Evolutionary conservation across 345 rosid genomes (phyloP).

Genomic region (Eucalyptus lansdowneana): DNA sequence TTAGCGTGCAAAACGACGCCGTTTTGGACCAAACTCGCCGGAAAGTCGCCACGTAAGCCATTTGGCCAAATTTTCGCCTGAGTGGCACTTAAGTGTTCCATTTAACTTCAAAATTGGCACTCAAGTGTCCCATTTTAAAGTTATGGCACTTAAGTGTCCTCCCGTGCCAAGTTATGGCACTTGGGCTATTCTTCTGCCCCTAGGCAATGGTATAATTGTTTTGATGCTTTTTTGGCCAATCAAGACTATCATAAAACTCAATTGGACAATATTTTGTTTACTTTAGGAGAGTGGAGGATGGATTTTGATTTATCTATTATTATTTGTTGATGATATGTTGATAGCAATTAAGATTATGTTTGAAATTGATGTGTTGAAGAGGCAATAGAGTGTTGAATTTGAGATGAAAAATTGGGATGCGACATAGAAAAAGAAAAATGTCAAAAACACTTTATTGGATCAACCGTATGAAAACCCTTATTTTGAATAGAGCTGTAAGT

Average conservation of each 20-base stretch:
- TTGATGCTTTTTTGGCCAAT: too few species aligned
- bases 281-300: not conserved
- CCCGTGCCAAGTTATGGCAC: too few species aligned
- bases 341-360: too few species aligned
- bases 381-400: not conserved
- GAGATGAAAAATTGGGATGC: not conserved
- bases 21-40: too few species aligned
- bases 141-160: too few species aligned
- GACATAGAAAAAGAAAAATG: not conserved
- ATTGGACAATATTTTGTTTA: not conserved
- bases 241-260: not conserved
- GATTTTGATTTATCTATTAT: not conserved
- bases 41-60: too few species aligned
- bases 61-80: too few species aligned
- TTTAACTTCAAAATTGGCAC: too few species aligned
- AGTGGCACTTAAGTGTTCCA: too few species aligned
- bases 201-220: not conserved
- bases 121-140: too few species aligned
- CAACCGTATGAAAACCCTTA: not conserved
- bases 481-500: not conserved
- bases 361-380: not conserved
- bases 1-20: too few species aligned
- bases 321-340: not conserved
- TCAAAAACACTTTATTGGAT: not conserved
- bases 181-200: too few species aligned